Evolutionary conservation across 768 basidiomycete species (phyloP).

Genomic region (Russula earlei): DNA sequence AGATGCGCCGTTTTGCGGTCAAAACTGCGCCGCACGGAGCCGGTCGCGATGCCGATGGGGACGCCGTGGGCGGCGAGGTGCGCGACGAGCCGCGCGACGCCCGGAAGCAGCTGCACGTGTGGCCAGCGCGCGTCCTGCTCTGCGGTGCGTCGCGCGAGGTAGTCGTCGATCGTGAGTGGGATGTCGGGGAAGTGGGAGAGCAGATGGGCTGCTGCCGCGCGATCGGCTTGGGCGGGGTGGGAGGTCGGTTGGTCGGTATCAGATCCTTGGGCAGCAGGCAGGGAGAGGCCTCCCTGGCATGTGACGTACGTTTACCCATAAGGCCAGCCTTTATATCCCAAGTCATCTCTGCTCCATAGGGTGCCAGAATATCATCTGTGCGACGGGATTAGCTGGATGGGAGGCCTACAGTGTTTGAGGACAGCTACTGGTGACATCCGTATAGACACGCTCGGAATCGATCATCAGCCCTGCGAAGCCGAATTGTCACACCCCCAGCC

Average conservation of each 20-base stretch:
- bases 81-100: constrained; percentile 53
- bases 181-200: constrained; percentile 73
- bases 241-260: neutral
- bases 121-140: constrained; percentile 63
- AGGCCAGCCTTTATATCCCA: constrained; percentile 86
- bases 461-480: constrained; percentile 53
- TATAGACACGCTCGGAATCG: constrained; percentile 70
- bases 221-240: constrained; percentile 40
- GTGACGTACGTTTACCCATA: constrained; percentile 69
- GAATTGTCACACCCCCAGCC: neutral
- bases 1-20: constrained; percentile 59
- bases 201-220: constrained; percentile 52
- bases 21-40: constrained; percentile 57
- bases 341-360: constrained; percentile 68
- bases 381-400: constrained; percentile 5
- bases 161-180: constrained; percentile 50
- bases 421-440: constrained; percentile 59
- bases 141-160: constrained; percentile 44
- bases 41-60: constrained; percentile 77
- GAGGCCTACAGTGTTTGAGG: neutral
- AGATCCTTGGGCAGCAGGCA: too few species aligned
- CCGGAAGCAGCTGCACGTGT: constrained; percentile 62
- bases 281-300: too few species aligned
- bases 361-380: constrained; percentile 61
- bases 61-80: constrained; percentile 61